phyloP scores from a whole-genome alignment of 805 yeast species.

The Metschnikowia matae region DNA sequence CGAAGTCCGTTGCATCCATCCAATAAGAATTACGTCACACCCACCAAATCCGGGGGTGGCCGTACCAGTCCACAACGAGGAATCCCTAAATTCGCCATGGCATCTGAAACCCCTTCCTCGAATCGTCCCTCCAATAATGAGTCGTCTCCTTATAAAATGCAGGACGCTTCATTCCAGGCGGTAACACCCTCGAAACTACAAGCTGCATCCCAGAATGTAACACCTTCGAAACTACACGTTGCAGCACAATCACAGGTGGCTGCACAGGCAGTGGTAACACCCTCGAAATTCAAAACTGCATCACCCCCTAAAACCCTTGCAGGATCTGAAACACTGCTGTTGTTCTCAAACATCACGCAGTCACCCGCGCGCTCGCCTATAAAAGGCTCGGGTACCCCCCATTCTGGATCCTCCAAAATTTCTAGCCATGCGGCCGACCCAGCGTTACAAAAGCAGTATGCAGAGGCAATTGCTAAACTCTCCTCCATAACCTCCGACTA shows the following conservation, averaged over 20 bases:
- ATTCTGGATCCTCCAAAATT: neutral
- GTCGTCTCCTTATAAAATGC: too few species aligned
- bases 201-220: neutral
- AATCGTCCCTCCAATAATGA: neutral
- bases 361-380: slow-evolving; percentile 3
- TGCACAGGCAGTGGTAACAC: too few species aligned
- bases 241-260: too few species aligned
- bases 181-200: neutral
- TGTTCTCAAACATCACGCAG: neutral
- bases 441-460: slow-evolving; percentile 23
- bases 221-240: neutral
- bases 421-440: slow-evolving; percentile 1
- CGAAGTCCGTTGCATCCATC: slow-evolving; percentile 1
- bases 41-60: neutral
- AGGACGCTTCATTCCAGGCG: neutral
- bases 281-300: neutral
- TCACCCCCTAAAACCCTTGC: neutral
- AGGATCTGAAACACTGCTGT: neutral
- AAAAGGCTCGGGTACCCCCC: neutral
- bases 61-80: neutral
- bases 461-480: slow-evolving; percentile 29
- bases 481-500: slow-evolving; percentile 24
- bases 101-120: neutral
- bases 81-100: neutral
- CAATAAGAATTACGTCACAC: neutral